Base-by-base conservation (phyloP, 345 rosid genomes). In the Clausena lansium region DNA sequence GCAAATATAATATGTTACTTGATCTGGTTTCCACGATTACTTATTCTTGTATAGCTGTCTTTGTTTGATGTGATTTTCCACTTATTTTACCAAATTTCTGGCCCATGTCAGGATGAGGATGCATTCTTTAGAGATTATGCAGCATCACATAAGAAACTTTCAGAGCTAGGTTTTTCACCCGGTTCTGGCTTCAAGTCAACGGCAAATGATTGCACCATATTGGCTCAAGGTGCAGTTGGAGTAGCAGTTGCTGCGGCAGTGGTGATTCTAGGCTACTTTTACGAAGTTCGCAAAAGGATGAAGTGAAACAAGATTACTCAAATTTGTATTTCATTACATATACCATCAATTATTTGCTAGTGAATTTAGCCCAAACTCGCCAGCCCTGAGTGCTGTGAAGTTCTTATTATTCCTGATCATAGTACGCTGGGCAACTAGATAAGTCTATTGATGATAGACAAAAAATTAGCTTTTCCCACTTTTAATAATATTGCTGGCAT, bases 161-260 rank as follows among this genome's bases (percentile, higher is more conserved):
- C 97, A 0, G 99, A 93, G 79, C 92, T 93, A 25, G 96, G 98
- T 52, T 95, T 93, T 77, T 75, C 77, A 62, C 91, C 89, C 6
- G 50, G 71, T 28, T 79, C 92, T 7, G 84, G 61, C 10, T 78
- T 86, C 45, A 92, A 87, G 76, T 73, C 69, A 10, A 55, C 79
- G 59, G 77, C 79, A 14, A 84, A 81, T 59, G 93, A 93, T 84
- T 74, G 89, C 83, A 85, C 83, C 20, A 63, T 91, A 45, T 76
- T 92, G 45, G 97, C 96, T 24, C 96, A 91, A 75, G 75, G 99
- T 17, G 97, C 97, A 2, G 91, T 90, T 14, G 99, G 99, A 41
- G 91, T 92, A 27, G 95, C 80, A 0, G 93, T 93, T 67, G 85
- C 97, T 71, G 98, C 92, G 47, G 95, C 95, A 7, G 98, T 92